Evolutionary conservation across 2,329 filamentous ascomycete species (phyloP), one percentile per base, ranked within the genome.

Genomic region (Trichoderma hamatum): DNA sequence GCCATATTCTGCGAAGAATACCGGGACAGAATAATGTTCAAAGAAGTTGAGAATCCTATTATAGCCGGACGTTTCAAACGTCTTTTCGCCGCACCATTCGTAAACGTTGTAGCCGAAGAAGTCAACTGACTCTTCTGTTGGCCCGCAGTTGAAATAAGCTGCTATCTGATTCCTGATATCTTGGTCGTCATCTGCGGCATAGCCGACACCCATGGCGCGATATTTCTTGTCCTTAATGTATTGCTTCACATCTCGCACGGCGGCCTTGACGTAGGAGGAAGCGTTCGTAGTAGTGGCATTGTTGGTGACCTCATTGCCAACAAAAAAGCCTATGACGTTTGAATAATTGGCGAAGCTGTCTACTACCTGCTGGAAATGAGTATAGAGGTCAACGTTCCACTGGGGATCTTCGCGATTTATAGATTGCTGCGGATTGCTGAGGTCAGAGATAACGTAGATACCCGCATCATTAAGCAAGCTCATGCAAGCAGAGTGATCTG

Each of bases 71-170:
- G 85, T 78, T 43, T 84, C 77, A 83, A 91, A 96, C 75, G 84
- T 88, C 77, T 92, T 97, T 74, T 94, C 80, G 74, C 95, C 96
- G 80, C 96, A 99, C 96, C 96, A 99, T 65, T 94, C 97, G 87
- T 99, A 99, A 83, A 98, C 97, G 86, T 99, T 99, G 90, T 98
- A 98, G 70, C 96, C 96, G 92, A 94, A 99, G 86, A 96, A 98
- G 82, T 99, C 96, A 73, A 98, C 97, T 70, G 91, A 77, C 10
- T 84, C 82, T 84, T 78, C 71, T 88, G 80, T 2, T 75, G 68
- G 71, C 3, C 94, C 92, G 78, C 96, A 99, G 86, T 97, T 94
- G 84, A 99, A 97, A 87, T 97, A 99, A 78, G 93, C 84, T 73
- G 93, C 92, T 77, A 98, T 89, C 76, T 93, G 85, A 73, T 85